Percentiles rank a stretch among this genome's conserved stretches.
phyloP scores from a whole-genome alignment of 176 grass and related monocot species.

The Triticum monococcum region DNA sequence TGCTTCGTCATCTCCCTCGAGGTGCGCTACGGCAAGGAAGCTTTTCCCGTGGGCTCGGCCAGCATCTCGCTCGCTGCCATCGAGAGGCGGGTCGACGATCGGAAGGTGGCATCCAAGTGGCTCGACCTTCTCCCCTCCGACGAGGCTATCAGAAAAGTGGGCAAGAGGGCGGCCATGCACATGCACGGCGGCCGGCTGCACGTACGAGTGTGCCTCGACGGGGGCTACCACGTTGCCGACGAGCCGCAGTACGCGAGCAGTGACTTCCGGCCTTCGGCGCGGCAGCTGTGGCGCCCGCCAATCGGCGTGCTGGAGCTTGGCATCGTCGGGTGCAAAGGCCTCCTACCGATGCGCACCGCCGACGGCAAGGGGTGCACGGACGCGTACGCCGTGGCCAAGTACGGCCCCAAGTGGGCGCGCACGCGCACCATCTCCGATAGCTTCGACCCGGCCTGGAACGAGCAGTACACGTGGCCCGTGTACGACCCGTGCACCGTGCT shows the following conservation, averaged over 20 bases:
- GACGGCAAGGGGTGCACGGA: conserved; percentile 82
- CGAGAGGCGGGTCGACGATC: conserved; percentile 83
- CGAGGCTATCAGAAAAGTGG: conserved; percentile 37
- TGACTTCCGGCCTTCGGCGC: conserved; percentile 82
- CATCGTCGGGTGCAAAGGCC: conserved; percentile 67
- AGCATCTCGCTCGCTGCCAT: conserved; percentile 52
- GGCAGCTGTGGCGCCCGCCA: conserved; percentile 76
- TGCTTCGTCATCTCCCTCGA: conserved; percentile 72
- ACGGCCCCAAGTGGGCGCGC: conserved; percentile 90
- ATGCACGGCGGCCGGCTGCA: conserved; percentile 65
- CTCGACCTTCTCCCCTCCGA: conserved; percentile 65
- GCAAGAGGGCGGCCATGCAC: conserved; percentile 24
- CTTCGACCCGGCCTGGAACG: conserved; percentile 91
- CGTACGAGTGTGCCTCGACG: conserved; percentile 83
- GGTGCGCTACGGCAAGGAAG: conserved; percentile 66
- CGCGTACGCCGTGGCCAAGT: conserved; percentile 82
- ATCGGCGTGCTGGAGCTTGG: conserved; percentile 78
- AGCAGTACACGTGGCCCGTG: conserved; percentile 96
- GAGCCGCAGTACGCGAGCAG: conserved; percentile 59
- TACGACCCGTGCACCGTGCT: conserved; percentile 93
- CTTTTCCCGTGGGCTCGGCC: conserved; percentile 57
- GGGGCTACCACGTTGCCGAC: conserved; percentile 86
- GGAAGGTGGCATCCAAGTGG: conserved; percentile 83
- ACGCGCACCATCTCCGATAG: conserved; percentile 82
- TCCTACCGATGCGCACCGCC: conserved; percentile 76